Conservation (phyloP, 1,284 basidiomycete genomes). For the Pterula multifida region DNA sequence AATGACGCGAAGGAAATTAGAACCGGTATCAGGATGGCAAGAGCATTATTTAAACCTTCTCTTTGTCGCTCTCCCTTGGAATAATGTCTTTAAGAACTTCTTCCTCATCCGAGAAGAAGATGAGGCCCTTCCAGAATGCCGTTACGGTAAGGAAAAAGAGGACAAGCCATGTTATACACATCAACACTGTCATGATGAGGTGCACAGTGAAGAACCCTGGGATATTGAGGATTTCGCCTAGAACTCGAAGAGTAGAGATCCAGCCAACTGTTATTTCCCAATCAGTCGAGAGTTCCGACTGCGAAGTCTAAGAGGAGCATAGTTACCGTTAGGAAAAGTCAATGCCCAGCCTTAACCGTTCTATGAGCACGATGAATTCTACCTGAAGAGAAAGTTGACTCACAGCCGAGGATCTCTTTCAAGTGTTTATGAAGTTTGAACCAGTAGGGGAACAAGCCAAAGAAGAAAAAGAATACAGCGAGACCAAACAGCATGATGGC, state of each 20-base stretch:
- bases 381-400: slow-evolving; percentile 10
- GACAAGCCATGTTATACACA: slow-evolving; percentile 27
- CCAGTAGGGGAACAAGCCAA: slow-evolving; percentile 33
- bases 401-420: slow-evolving; percentile 36
- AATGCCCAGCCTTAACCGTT: slow-evolving; percentile 27
- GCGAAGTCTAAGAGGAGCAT: background rate
- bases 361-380: background rate
- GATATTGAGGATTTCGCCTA: slow-evolving; percentile 29
- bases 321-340: slow-evolving; percentile 34
- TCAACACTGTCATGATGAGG: slow-evolving; percentile 24
- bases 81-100: slow-evolving; percentile 27
- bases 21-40: too few relatives aligned
- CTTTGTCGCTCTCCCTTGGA: background rate
- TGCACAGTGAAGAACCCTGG: slow-evolving; percentile 27
- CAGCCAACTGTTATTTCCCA: slow-evolving; percentile 25
- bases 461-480: slow-evolving; percentile 34
- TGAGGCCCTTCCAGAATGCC: slow-evolving; percentile 31
- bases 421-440: slow-evolving; percentile 37
- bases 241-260: slow-evolving; percentile 28
- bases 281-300: slow-evolving; percentile 1
- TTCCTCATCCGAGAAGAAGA: slow-evolving; percentile 31
- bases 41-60: too few relatives aligned
- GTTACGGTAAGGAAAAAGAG: slow-evolving; percentile 27
- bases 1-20: too few relatives aligned
- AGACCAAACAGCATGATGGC: slow-evolving; percentile 32